Percentiles rank a stretch among this genome's conserved stretches.
Evolutionary conservation across 225 moss, liverwort and hornwort genomes (phyloP).

Genomic region (Rhytidiadelphus loreus): DNA sequence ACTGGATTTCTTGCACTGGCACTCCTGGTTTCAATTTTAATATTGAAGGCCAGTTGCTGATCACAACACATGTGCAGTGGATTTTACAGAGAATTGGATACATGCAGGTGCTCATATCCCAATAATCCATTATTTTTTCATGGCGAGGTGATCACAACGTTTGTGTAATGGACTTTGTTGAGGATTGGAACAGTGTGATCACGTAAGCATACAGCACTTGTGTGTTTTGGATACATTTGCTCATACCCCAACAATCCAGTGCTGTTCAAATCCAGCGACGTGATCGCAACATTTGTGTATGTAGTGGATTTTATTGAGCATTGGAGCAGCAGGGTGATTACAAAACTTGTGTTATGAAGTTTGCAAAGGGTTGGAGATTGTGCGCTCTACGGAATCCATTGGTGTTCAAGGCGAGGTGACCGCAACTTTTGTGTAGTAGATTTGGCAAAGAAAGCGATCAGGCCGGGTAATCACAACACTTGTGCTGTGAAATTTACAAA

Average conservation of each 20-base stretch:
- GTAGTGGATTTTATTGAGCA: background rate
- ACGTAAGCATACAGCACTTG: background rate
- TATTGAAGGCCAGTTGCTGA: background rate
- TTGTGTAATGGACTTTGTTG: background rate
- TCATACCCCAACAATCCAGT: background rate
- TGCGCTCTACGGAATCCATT: background rate
- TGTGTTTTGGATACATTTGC: background rate
- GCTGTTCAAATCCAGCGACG: background rate
- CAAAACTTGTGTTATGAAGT: background rate
- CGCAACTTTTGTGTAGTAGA: too few relatives aligned
- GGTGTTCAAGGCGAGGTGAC: background rate
- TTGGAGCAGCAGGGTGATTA: too few relatives aligned
- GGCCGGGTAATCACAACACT: background rate
- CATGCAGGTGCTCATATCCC: background rate
- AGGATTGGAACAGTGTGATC: background rate
- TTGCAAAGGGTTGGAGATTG: background rate
- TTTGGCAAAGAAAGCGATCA: background rate
- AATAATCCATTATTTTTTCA: background rate
- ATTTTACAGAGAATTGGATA: background rate
- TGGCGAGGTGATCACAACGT: background rate
- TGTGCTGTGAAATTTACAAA: background rate
- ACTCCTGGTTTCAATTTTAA: background rate
- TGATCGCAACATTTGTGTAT: background rate
- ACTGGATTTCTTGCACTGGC: background rate
- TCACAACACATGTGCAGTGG: background rate